Evolutionary conservation across 768 basidiomycete species (phyloP).

Genomic region (Thelephora ganbajun): DNA sequence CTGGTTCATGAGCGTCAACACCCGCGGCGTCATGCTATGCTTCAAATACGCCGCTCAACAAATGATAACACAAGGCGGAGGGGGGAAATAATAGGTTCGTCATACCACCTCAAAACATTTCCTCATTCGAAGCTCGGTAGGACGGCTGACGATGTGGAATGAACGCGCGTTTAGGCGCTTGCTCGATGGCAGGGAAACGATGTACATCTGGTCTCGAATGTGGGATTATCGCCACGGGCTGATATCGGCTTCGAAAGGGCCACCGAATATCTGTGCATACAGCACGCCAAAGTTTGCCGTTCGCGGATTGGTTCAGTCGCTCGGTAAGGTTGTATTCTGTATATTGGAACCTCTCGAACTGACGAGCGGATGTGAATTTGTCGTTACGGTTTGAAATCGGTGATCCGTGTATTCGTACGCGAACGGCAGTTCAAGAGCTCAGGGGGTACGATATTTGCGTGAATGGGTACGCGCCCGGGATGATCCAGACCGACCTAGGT

Average conservation of each 20-base stretch:
- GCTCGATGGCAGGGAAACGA: conserved; percentile 7
- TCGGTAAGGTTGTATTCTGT: conserved; percentile 4
- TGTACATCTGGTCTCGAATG: conserved; percentile 3
- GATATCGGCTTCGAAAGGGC: not conserved
- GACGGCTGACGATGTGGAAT: not conserved
- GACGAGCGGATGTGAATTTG: no score
- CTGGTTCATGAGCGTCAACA: conserved; percentile 17
- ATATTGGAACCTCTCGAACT: not conserved
- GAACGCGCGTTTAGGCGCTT: conserved; percentile 6
- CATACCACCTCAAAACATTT: not conserved
- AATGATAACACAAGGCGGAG: conserved; percentile 26
- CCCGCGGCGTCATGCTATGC: conserved; percentile 20
- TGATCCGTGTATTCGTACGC: not conserved
- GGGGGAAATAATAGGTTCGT: conserved; percentile 23
- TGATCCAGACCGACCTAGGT: conserved; percentile 11
- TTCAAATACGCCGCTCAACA: conserved; percentile 25
- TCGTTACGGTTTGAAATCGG: no score
- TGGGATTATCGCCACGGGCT: not conserved
- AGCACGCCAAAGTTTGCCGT: conserved; percentile 14
- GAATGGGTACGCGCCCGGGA: conserved; percentile 15
- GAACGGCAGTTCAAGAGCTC: conserved; percentile 12
- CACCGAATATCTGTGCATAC: conserved; percentile 6
- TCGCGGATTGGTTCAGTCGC: conserved; percentile 14
- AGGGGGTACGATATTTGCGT: conserved; percentile 12
- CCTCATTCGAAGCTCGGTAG: not conserved